Evolutionary conservation across 2,329 filamentous ascomycete genomes (phyloP).

Genomic region (Zarea fungicola): DNA sequence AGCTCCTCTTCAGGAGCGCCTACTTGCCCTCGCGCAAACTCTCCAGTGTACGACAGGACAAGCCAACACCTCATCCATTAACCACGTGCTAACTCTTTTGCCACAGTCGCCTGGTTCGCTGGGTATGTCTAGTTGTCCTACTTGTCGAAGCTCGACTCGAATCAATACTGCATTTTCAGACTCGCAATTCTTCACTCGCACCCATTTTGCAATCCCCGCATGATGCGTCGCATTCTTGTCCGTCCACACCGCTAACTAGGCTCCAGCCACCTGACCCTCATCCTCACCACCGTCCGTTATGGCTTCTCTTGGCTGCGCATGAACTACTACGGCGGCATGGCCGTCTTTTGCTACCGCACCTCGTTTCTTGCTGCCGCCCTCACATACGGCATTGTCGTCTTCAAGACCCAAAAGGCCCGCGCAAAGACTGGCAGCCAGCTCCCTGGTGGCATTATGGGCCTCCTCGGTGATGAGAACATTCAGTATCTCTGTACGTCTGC

Average conservation of each 20-base stretch:
- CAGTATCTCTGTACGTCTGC: conserved; percentile 79
- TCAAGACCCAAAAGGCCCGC: conserved; percentile 90
- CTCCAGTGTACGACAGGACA: conserved; percentile 80
- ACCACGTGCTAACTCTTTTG: conserved; percentile 28
- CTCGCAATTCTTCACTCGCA: conserved; percentile 6
- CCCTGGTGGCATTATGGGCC: conserved; percentile 54
- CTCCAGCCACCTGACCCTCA: conserved; percentile 74
- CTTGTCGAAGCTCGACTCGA: background rate
- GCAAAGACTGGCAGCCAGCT: conserved; percentile 65
- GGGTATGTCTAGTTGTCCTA: conserved; percentile 54
- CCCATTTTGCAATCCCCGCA: background rate
- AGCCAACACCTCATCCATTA: conserved; percentile 20
- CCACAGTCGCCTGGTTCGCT: conserved; percentile 69
- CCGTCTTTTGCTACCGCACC: conserved; percentile 79
- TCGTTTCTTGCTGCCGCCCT: conserved; percentile 84
- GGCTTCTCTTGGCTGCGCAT: conserved; percentile 79
- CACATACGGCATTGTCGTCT: conserved; percentile 97
- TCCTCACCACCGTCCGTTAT: conserved; percentile 80
- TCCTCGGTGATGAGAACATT: conserved; percentile 88
- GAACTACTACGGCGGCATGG: conserved; percentile 75
- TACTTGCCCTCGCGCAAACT: conserved; percentile 76
- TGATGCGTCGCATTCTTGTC: background rate
- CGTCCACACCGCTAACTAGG: conserved; percentile 11
- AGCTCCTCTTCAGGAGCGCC: conserved; percentile 67
- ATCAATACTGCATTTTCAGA: background rate